phyloP scores from a whole-genome alignment of 2,329 filamentous ascomycete genomes.

The Raffaelea albimanens region DNA sequence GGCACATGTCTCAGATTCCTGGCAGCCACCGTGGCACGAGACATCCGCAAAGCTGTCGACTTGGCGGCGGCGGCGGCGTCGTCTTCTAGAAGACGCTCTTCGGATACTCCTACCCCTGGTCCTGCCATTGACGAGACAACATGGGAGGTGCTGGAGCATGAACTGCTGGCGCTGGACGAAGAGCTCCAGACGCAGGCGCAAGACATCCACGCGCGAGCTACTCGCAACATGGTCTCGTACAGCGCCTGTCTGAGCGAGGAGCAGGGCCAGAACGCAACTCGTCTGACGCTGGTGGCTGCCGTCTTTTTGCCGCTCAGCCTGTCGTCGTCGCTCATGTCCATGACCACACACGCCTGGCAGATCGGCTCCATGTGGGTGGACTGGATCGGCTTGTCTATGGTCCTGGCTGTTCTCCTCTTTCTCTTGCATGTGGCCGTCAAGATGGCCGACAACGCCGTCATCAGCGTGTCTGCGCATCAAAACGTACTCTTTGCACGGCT shows the following conservation, averaged over 20 bases:
- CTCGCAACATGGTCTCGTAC: background rate
- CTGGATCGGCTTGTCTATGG: background rate
- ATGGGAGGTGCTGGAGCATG: background rate
- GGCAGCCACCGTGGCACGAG: background rate
- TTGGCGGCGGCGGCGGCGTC: too few relatives aligned
- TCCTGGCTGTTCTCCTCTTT: background rate
- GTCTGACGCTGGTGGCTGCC: conserved; percentile 2
- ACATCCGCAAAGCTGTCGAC: too few relatives aligned
- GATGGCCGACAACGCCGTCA: background rate
- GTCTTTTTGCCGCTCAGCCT: conserved; percentile 2
- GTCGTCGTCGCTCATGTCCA: conserved; percentile 1
- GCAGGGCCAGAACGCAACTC: background rate
- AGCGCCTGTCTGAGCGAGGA: background rate
- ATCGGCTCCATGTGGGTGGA: background rate
- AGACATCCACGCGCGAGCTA: background rate
- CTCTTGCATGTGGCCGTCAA: background rate
- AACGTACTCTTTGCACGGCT: background rate
- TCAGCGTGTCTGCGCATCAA: background rate
- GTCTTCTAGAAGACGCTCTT: too few relatives aligned
- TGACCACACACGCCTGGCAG: background rate
- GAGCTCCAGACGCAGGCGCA: background rate
- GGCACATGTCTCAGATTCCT: background rate
- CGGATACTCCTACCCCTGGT: too few relatives aligned
- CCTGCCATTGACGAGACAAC: background rate
- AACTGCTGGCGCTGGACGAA: background rate